phyloP scores from a whole-genome alignment of 2,329 filamentous ascomycete genomes.

The Aspergillus costaricaensis region DNA sequence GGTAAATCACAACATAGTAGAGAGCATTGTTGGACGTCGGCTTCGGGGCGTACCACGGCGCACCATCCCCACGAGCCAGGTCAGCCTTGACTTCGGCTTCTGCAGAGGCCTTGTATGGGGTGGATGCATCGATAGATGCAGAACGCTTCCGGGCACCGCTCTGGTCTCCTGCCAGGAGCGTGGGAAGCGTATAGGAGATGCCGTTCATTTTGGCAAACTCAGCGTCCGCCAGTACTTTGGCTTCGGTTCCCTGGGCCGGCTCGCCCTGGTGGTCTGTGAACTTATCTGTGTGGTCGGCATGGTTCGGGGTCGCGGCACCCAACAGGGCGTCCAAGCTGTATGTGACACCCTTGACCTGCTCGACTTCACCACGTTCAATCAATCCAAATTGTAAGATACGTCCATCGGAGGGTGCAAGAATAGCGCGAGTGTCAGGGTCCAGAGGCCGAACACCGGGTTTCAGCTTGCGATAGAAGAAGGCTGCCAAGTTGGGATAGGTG shows the following conservation, averaged over 20 bases:
- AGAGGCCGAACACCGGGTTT: slow-evolving; percentile 86
- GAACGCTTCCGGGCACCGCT: slow-evolving; percentile 49
- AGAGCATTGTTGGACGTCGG: slow-evolving; percentile 66
- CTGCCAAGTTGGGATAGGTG: slow-evolving; percentile 85
- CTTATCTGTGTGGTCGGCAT: slow-evolving; percentile 42
- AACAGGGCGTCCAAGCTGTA: slow-evolving; percentile 93
- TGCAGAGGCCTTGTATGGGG: slow-evolving; percentile 65
- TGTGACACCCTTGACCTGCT: slow-evolving; percentile 98
- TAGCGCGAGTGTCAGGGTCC: slow-evolving; percentile 74
- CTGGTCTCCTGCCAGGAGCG: slow-evolving; percentile 72
- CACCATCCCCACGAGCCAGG: slow-evolving; percentile 67
- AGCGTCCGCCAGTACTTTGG: slow-evolving; percentile 75
- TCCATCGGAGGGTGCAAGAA: slow-evolving; percentile 88
- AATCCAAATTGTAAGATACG: slow-evolving; percentile 87
- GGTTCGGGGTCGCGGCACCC: slow-evolving; percentile 59
- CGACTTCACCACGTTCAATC: slow-evolving; percentile 91
- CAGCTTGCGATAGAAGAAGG: slow-evolving; percentile 95
- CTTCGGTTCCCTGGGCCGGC: slow-evolving; percentile 50
- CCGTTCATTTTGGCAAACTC: slow-evolving; percentile 94
- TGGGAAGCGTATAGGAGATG: slow-evolving; percentile 90
- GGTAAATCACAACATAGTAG: slow-evolving; percentile 93
- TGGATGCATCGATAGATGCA: slow-evolving; percentile 72
- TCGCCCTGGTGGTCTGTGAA: slow-evolving; percentile 37
- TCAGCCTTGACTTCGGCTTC: slow-evolving; percentile 83
- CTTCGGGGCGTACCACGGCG: slow-evolving; percentile 70